Base-by-base conservation (phyloP, 768 basidiomycete species). In the Tulasnella sp. region DNA sequence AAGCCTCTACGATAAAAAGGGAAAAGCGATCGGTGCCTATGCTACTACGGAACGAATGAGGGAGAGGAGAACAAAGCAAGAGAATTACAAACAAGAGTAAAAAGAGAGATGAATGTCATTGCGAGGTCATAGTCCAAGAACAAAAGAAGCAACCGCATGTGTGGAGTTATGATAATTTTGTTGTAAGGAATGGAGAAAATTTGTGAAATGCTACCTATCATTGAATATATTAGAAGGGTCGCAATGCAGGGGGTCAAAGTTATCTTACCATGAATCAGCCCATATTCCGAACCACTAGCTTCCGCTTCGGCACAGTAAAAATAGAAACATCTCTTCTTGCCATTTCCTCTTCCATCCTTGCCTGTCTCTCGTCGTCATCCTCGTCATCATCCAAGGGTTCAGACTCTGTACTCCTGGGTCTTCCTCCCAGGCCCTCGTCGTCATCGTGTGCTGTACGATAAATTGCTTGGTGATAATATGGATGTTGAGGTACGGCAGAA, bases 271-370 rank as follows among this genome's bases (percentile, higher is more conserved):
- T n/a, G n/a, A n/a, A n/a, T n/a, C n/a, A n/a, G n/a, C n/a, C n/a
- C n/a, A 34, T 83, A 64, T 89, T 89, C 46, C 76, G 72, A 42
- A 88, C 73, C 71, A 77, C 78, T 50, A 89, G 66, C 60, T 74
- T 78, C 57, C 83, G 81, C 61, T 76, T 79, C 16, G 86, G 86
- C 10, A 78, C 74, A 16, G 70, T 70, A 55, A 88, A 75, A 59
- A 88, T 84, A n/a, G 81, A 82, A 27, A 88, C 83, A 57, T 88
- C 83, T 43, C 86, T 74, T 57, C 84, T 71, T 33, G 71, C 77
- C 74, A 89, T 83, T 64, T 88, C 85, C 52, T 81, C 79, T 61
- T 88, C 86, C 29, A 87, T 85, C 58, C 76, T 70, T 53, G 77
- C 71, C 62, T 86, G 84, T 54, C 78, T 70, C 10, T 77, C 72